Evolutionary conservation across 2,329 filamentous ascomycete species (phyloP), one percentile per base, ranked within the genome.

Genomic region (Zalaria sp.): DNA sequence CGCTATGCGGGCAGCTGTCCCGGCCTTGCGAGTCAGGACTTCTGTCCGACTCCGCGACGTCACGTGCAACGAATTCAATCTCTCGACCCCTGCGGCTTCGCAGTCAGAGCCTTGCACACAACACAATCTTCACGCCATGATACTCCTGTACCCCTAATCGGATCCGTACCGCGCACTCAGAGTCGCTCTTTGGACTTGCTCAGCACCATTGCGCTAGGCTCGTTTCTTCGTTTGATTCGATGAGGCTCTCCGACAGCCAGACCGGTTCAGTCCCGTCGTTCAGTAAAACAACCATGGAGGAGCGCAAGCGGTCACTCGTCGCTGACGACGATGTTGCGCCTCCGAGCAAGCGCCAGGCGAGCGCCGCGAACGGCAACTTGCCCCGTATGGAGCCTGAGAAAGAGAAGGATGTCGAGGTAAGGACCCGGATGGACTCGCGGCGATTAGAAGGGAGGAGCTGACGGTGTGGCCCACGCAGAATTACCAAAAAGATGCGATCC

Each of bases 401-500:
- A 73, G 77, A 79, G 62, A 76, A 79, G 63, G 77, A 81, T 53
- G 67, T 83, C 51, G 79, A 83, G 71, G 79, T 82, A 65, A 77
- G 86, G 75, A 57, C 61, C 61, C 18, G 18, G 18, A 18, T 56
- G 58, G 59, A 53, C 18, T 18, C 18, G 18, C 18, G 18, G 18
- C 18, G 18, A 18, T 18, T 18, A 18, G 18, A 18, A 18, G 18
- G 18, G 18, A 18, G 18, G 18, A 18, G 9, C 27, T 27, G 25
- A 5, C 39, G 9, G 18, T 38, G 35, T 25, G 8, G 8, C 27
- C 25, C 41, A 46, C 61, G 53, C 63, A 93, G 86, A 78, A 82
- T 58, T 91, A 83, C 56, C 83, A 89, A 65, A 98, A 96, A 67
- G 91, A 94, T 68, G 91, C 91, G 49, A 94, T 98, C 59, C 81